Evolutionary conservation across 2,329 filamentous ascomycete species (phyloP).

Genomic region (Ophiostoma fasciatum): DNA sequence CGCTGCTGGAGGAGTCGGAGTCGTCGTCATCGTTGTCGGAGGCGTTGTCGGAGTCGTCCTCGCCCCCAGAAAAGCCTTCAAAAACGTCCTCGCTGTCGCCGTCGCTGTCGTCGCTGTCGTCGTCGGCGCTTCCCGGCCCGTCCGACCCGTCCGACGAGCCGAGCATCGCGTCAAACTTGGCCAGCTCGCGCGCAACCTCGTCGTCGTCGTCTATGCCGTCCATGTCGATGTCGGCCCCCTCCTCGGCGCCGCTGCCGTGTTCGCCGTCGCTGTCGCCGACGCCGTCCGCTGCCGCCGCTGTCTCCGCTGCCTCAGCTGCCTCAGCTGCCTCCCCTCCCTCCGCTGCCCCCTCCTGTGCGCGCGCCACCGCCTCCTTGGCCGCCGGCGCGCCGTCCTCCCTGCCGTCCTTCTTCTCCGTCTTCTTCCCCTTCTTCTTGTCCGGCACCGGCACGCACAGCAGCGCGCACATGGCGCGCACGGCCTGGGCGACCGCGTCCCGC

Average conservation of each 20-base stretch:
- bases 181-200: conserved; percentile 7
- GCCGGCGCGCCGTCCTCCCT: too few species aligned
- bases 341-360: neutral
- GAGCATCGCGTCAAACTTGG: conserved; percentile 2
- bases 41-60: neutral
- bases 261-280: too few species aligned
- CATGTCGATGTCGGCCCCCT: conserved; percentile 14
- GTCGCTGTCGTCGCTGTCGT: conserved; percentile 3
- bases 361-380: too few species aligned
- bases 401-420: neutral
- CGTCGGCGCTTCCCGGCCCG: too few species aligned
- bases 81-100: neutral
- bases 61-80: too few species aligned
- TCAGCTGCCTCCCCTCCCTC: too few species aligned
- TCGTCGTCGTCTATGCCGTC: conserved; percentile 16
- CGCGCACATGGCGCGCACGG: conserved; percentile 32
- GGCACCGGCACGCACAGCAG: conserved; percentile 33
- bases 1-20: neutral
- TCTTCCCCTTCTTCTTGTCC: conserved; percentile 12
- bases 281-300: too few species aligned
- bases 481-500: conserved; percentile 32
- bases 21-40: neutral
- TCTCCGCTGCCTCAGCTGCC: too few species aligned
- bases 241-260: conserved; percentile 15
- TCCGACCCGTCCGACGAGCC: conserved; percentile 12